Conservation (phyloP, 805 yeast genomes). For the Yamadazyma sp. region DNA sequence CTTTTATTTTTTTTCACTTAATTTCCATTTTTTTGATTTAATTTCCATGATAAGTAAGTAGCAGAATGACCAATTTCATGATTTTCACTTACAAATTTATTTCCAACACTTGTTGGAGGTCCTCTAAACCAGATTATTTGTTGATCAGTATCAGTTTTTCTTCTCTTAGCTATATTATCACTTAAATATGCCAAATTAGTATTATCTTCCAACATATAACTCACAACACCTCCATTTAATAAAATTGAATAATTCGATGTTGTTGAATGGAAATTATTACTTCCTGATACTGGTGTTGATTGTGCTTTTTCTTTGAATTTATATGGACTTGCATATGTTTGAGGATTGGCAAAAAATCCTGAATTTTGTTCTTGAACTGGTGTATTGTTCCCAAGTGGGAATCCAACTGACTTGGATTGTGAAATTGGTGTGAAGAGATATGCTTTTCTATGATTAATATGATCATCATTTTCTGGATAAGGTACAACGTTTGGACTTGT, state of each 20-base stretch:
- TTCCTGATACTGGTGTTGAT: constrained; percentile 11
- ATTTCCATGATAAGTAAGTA: constrained; percentile 56
- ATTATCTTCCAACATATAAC: constrained; percentile 27
- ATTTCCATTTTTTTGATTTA: constrained; percentile 10
- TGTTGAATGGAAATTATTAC: constrained; percentile 20
- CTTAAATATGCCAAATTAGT: constrained; percentile 17
- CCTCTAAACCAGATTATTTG: constrained; percentile 63
- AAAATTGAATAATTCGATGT: constrained; percentile 35
- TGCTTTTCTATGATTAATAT: constrained; percentile 32
- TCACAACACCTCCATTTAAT: constrained; percentile 36
- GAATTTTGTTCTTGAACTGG: constrained; percentile 2
- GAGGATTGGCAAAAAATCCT: not conserved
- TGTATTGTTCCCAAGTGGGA: constrained; percentile 1
- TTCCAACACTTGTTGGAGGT: constrained; percentile 47
- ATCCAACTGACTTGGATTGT: constrained; percentile 28
- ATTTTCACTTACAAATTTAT: constrained; percentile 15
- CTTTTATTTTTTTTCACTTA: not conserved
- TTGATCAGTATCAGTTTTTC: constrained; percentile 14
- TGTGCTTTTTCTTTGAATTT: constrained; percentile 8
- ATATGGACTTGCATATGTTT: constrained; percentile 5
- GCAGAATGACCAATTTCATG: constrained; percentile 68
- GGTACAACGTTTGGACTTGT: constrained; percentile 40
- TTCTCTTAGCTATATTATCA: constrained; percentile 23
- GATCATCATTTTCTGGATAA: constrained; percentile 38
- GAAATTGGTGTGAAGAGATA: constrained; percentile 44